Percentiles rank a stretch among this genome's conserved stretches.
Conservation (phyloP, 148 eudicot species). For the Simmondsia chinensis region DNA sequence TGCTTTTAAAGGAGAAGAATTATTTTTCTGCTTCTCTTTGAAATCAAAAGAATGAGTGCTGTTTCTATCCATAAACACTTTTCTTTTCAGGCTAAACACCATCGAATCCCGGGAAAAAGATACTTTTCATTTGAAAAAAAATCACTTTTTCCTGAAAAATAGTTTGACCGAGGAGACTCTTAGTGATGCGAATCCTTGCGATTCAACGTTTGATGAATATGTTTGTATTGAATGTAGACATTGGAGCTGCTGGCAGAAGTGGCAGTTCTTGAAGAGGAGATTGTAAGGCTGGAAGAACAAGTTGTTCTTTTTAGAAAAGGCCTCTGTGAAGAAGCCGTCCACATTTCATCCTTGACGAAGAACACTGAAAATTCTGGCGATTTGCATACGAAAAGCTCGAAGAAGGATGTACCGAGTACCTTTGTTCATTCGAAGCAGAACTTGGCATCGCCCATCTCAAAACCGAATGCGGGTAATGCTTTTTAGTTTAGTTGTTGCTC, state of each 20-base stretch:
- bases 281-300: conserved; percentile 75
- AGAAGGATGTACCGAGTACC: conserved; percentile 22
- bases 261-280: conserved; percentile 85
- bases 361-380: conserved; percentile 27
- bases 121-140: too few species aligned
- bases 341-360: conserved; percentile 40
- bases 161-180: too few species aligned
- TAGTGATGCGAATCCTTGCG: too few species aligned
- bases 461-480: conserved; percentile 15
- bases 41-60: too few species aligned
- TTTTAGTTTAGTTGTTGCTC: neutral
- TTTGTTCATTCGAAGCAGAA: conserved; percentile 10
- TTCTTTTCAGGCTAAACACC: too few species aligned
- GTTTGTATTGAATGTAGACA: conserved; percentile 28
- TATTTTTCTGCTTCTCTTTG: too few species aligned
- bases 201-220: too few species aligned
- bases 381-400: conserved; percentile 17
- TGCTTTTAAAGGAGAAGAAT: too few species aligned
- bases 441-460: conserved; percentile 7
- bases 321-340: conserved; percentile 50
- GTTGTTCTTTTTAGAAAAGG: conserved; percentile 58
- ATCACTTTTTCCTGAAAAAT: too few species aligned
- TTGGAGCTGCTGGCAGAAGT: conserved; percentile 82
- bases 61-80: too few species aligned
- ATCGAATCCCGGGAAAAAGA: too few species aligned